These are phyloP conservation scores for Macrophomina tecta DNA, from an alignment of 2,329 filamentous ascomycete species.

Conservation along the genomic window DNA sequence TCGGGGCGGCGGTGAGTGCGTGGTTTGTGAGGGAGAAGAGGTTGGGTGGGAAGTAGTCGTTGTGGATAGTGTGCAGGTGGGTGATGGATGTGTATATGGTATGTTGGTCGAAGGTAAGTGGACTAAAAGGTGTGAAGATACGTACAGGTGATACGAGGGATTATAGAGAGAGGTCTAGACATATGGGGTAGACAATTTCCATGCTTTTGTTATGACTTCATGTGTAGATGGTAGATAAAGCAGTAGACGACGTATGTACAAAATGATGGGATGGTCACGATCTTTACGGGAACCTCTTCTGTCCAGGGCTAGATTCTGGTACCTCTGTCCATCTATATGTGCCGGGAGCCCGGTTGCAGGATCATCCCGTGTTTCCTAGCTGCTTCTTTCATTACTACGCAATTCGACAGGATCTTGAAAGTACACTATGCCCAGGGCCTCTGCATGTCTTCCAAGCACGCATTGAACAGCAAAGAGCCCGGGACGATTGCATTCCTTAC, in stretches of 20 bases:
- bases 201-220: not conserved
- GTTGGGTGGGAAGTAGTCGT: constrained; percentile 30
- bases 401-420: no score
- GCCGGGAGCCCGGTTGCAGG: no score
- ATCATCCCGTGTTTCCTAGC: no score
- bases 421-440: no score
- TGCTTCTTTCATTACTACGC: no score
- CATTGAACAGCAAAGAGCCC: no score
- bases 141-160: not conserved
- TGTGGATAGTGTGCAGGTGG: not conserved
- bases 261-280: no score
- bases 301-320: no score
- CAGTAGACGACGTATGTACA: not conserved
- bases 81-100: not conserved
- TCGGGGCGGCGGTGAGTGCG: constrained; percentile 53
- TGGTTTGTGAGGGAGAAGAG: constrained; percentile 55
- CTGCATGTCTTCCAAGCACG: no score
- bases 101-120: not conserved
- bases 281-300: no score
- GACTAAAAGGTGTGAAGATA: not conserved
- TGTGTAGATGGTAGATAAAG: not conserved
- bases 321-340: no score
- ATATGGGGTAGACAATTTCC: not conserved
- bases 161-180: not conserved
- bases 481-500: no score